A percentile compares a stretch with the other conserved stretches of the same genome.
Evolutionary conservation across 257 asterid genomes (phyloP).

Genomic region (Capsicum pubescens): DNA sequence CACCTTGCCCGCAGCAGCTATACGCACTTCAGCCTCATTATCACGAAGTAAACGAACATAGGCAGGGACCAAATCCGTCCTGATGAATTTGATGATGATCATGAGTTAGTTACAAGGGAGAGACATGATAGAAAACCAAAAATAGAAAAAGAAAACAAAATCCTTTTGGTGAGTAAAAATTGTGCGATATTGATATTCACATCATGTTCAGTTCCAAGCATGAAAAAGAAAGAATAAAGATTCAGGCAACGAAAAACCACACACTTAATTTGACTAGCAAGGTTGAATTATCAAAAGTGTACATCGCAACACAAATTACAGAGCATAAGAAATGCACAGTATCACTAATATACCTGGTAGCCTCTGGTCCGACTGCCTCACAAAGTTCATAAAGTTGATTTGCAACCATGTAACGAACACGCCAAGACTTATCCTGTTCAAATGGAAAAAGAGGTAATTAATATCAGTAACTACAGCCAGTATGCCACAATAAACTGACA

Average conservation of each 20-base stretch:
- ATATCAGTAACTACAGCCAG: background rate
- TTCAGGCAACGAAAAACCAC: conserved; percentile 5
- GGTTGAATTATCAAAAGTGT: conserved; percentile 21
- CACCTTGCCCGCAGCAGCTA: conserved; percentile 56
- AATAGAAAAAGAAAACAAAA: conserved; percentile 16
- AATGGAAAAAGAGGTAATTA: conserved; percentile 19
- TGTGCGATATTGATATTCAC: conserved; percentile 1
- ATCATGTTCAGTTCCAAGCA: conserved; percentile 12
- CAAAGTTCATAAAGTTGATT: conserved; percentile 51
- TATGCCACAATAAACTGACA: background rate
- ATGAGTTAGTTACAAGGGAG: conserved; percentile 12
- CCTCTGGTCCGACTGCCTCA: conserved; percentile 57
- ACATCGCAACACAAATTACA: conserved; percentile 2
- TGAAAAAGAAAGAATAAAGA: background rate
- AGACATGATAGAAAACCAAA: background rate
- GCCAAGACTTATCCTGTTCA: conserved; percentile 54
- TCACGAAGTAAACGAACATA: conserved; percentile 54
- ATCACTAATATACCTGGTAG: conserved; percentile 43
- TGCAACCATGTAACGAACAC: conserved; percentile 55
- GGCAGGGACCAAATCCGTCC: conserved; percentile 52
- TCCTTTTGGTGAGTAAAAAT: background rate
- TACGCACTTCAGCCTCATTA: conserved; percentile 57
- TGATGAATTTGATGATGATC: conserved; percentile 26
- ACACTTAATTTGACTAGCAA: conserved; percentile 14
- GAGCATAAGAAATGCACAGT: conserved; percentile 5